A percentile compares a stretch with the other conserved stretches of the same genome.
Evolutionary conservation across 768 basidiomycete genomes (phyloP).

Genomic region (Amanita thiersii): DNA sequence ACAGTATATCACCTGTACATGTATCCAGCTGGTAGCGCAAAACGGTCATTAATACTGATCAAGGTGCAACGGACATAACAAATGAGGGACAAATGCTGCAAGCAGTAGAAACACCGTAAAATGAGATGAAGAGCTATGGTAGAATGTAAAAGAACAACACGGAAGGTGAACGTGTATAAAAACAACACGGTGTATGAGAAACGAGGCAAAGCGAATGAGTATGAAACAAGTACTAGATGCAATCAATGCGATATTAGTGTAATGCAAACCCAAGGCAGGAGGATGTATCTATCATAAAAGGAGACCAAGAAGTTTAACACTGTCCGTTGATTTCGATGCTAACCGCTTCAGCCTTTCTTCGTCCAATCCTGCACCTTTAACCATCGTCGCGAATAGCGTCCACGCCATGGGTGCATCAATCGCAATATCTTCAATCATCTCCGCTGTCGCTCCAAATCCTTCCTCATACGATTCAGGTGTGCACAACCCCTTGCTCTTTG

Average conservation of each 20-base stretch:
- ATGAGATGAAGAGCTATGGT: slow-evolving; percentile 8
- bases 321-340: slow-evolving; percentile 52
- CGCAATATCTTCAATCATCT: slow-evolving; percentile 80
- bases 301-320: slow-evolving; percentile 50
- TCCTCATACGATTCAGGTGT: slow-evolving; percentile 59
- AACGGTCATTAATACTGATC: background rate
- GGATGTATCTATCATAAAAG: slow-evolving; percentile 37
- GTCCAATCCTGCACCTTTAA: slow-evolving; percentile 63
- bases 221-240: slow-evolving; percentile 16
- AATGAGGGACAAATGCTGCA: slow-evolving; percentile 2
- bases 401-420: slow-evolving; percentile 89
- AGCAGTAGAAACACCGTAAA: no score
- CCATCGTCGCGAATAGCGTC: slow-evolving; percentile 63
- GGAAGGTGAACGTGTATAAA: slow-evolving; percentile 7
- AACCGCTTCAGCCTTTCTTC: slow-evolving; percentile 49
- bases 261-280: slow-evolving; percentile 13
- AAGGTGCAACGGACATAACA: background rate
- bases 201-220: slow-evolving; percentile 13
- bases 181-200: slow-evolving; percentile 13
- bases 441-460: slow-evolving; percentile 61
- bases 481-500: slow-evolving; percentile 52
- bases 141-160: slow-evolving; percentile 12
- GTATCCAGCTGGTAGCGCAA: background rate
- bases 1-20: background rate
- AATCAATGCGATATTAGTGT: slow-evolving; percentile 16